Evolutionary conservation across 208 protist species (phyloP).

Genomic region (Porcisia hertigi): DNA sequence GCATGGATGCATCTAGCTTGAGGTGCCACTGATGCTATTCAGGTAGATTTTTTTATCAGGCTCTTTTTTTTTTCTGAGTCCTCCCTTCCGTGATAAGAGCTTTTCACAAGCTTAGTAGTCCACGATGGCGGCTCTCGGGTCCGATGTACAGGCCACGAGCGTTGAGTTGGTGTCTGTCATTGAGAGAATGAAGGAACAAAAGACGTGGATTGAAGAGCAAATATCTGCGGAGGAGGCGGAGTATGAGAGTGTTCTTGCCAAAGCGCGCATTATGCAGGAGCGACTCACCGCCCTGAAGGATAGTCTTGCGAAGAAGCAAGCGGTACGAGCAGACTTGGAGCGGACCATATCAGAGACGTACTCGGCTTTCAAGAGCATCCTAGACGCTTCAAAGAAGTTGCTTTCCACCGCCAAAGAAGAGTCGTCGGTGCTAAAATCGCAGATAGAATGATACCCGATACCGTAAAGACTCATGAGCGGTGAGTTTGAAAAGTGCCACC

Average conservation of each 20-base stretch:
- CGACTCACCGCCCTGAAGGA: conserved; percentile 49
- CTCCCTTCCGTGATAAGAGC: not conserved
- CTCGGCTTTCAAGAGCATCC: conserved; percentile 81
- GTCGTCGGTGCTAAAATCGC: conserved; percentile 32
- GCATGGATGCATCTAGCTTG: too few relatives aligned
- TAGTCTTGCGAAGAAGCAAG: conserved; percentile 58
- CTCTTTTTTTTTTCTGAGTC: too few relatives aligned
- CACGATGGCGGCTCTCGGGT: conserved; percentile 79
- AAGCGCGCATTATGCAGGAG: conserved; percentile 57
- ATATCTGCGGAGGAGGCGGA: conserved; percentile 84
- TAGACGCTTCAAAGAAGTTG: conserved; percentile 86
- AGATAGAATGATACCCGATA: conserved; percentile 16
- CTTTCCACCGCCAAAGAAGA: conserved; percentile 73
- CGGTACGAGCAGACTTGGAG: conserved; percentile 68
- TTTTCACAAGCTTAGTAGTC: not conserved
- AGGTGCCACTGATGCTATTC: not conserved
- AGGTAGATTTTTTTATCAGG: not conserved
- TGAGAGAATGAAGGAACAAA: conserved; percentile 87
- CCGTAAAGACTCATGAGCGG: not conserved
- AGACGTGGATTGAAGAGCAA: conserved; percentile 57
- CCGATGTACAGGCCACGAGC: conserved; percentile 81
- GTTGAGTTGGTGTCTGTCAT: conserved; percentile 90
- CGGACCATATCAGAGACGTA: conserved; percentile 81
- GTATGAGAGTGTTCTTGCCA: conserved; percentile 40
- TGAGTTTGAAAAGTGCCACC: not conserved